A percentile compares a stretch with the other conserved stretches of the same genome.
Evolutionary conservation across 1,139 yeast genomes (phyloP).

Genomic region (Pichia norvegensis): DNA sequence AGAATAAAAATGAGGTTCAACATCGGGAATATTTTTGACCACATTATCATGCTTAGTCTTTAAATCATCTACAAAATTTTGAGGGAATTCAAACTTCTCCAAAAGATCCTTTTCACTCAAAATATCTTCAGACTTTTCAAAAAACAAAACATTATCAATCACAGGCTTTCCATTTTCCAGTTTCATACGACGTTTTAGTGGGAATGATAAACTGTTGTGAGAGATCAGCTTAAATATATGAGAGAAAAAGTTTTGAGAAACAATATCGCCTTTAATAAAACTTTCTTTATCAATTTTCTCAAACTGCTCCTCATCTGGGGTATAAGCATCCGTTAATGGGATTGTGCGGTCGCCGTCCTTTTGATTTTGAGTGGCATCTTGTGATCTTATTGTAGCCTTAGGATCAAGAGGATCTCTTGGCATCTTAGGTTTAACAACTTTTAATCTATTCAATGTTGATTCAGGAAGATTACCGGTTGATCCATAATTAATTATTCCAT

Average conservation of each 20-base stretch:
- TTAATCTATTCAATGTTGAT: conserved; percentile 2
- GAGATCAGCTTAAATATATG: conserved; percentile 18
- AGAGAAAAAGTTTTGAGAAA: conserved; percentile 20
- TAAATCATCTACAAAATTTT: conserved; percentile 23
- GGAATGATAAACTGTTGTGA: conserved; percentile 21
- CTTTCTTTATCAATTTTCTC: conserved; percentile 13
- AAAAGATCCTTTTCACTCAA: conserved; percentile 20
- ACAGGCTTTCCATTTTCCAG: conserved; percentile 18
- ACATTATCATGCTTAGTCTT: conserved; percentile 21
- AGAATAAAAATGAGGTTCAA: conserved; percentile 32
- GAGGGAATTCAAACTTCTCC: conserved; percentile 20
- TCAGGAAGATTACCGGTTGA: conserved; percentile 23
- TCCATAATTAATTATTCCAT: conserved; percentile 20
- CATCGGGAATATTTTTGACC: conserved; percentile 20
- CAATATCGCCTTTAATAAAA: conserved; percentile 17
- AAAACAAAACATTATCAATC: conserved; percentile 22
- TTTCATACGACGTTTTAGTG: conserved; percentile 17
- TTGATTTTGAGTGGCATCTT: background rate
- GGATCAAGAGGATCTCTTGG: background rate
- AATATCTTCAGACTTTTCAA: conserved; percentile 15
- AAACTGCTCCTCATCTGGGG: conserved; percentile 24
- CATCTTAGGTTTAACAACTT: background rate
- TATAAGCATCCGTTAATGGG: conserved; percentile 20
- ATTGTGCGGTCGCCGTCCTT: conserved; percentile 21
- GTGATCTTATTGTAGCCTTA: background rate